A percentile compares a stretch with the other conserved stretches of the same genome.
These are phyloP conservation scores for Plasmopara muralis DNA, from an alignment of 352 stramenopile genomes.

Conservation along the genomic window DNA sequence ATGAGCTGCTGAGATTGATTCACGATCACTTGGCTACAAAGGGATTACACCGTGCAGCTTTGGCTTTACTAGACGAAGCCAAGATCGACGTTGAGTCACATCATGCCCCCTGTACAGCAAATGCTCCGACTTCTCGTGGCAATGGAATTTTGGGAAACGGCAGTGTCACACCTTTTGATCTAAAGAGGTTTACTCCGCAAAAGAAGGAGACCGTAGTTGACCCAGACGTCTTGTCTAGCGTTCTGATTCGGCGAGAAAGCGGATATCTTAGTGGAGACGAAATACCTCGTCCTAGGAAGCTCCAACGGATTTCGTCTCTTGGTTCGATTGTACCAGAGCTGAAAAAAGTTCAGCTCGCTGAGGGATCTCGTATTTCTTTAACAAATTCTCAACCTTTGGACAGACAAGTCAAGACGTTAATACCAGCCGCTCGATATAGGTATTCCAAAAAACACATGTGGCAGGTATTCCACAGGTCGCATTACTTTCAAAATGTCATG, in stretches of 20 bases:
- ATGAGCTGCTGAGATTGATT: constrained; percentile 79
- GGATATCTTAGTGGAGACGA: constrained; percentile 26
- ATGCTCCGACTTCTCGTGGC: constrained; percentile 7
- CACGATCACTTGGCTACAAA: constrained; percentile 77
- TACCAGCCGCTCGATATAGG: constrained; percentile 12
- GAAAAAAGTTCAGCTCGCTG: constrained; percentile 17
- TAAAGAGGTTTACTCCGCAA: constrained; percentile 6
- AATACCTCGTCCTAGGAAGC: constrained; percentile 22
- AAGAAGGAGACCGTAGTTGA: constrained; percentile 9
- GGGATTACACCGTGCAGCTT: constrained; percentile 51
- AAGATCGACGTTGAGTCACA: constrained; percentile 22
- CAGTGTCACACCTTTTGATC: constrained; percentile 5
- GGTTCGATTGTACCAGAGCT: constrained; percentile 27
- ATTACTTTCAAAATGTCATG: constrained; percentile 29
- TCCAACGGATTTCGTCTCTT: constrained; percentile 27
- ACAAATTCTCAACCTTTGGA: constrained; percentile 12
- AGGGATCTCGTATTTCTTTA: constrained; percentile 2
- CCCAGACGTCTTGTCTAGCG: constrained; percentile 9
- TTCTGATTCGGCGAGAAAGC: constrained; percentile 18
- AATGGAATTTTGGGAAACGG: constrained; percentile 2
- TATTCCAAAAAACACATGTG: constrained; percentile 33
- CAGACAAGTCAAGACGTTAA: constrained; percentile 8
- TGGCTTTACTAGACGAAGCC: constrained; percentile 44
- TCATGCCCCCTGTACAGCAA: background rate
- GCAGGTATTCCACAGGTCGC: constrained; percentile 17